Conservation (phyloP, 176 grass and related monocot genomes). For the bread wheat (Triticum aestivum) region DNA sequence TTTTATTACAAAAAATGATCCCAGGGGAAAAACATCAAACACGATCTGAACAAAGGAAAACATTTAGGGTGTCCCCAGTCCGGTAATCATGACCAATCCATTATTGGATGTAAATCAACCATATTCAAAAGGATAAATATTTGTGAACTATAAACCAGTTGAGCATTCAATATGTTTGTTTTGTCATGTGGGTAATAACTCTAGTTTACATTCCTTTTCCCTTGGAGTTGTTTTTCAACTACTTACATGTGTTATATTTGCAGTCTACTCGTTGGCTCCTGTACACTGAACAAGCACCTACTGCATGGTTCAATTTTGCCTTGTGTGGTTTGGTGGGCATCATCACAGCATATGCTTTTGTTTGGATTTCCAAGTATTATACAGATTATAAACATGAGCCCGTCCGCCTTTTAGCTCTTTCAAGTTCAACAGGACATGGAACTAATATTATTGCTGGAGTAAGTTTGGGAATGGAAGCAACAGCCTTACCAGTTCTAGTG, state of each 20-base stretch:
- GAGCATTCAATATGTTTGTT: neutral
- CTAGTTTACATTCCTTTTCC: neutral
- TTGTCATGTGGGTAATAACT: neutral
- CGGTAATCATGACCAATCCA: neutral
- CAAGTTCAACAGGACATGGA: constrained; percentile 94
- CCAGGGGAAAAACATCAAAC: neutral
- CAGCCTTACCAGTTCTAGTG: constrained; percentile 85
- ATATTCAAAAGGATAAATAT: neutral
- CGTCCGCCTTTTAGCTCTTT: constrained; percentile 72
- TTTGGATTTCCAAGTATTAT: constrained; percentile 98
- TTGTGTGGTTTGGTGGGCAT: constrained; percentile 96
- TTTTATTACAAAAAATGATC: neutral
- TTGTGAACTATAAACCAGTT: neutral
- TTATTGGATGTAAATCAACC: neutral
- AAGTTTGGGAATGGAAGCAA: constrained; percentile 92
- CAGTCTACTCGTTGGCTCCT: constrained; percentile 99
- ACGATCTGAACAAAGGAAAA: neutral
- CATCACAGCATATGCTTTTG: constrained; percentile 89
- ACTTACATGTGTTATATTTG: constrained; percentile 18
- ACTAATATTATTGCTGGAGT: constrained; percentile 99
- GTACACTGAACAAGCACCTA: constrained; percentile 98
- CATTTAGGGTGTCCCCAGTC: neutral
- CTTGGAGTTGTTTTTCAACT: constrained; percentile 11
- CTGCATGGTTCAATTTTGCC: constrained; percentile 93
- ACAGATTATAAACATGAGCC: constrained; percentile 98